Percentiles rank a stretch among this genome's conserved stretches.
Conservation (phyloP, 2,329 filamentous ascomycete species). For the Penicillium expansum region DNA sequence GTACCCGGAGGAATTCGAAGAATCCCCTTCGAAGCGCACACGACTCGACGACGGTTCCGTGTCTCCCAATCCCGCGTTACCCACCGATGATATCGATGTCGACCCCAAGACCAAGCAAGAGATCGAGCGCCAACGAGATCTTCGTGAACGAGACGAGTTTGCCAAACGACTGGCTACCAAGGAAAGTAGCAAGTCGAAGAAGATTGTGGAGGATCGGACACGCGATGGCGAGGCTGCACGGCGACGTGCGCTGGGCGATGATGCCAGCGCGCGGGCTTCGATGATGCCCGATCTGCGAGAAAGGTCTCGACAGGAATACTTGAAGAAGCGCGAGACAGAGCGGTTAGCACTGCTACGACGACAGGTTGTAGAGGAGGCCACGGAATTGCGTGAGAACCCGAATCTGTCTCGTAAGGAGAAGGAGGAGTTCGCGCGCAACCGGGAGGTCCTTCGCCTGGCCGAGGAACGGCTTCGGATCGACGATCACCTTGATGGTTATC, state of each 20-base stretch:
- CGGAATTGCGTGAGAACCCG: constrained; percentile 73
- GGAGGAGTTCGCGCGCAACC: constrained; percentile 83
- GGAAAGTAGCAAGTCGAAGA: constrained; percentile 68
- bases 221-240: constrained; percentile 59
- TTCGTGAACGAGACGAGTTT: constrained; percentile 75
- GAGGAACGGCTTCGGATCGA: constrained; percentile 85
- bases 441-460: constrained; percentile 74
- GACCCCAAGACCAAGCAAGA: constrained; percentile 58
- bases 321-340: constrained; percentile 88
- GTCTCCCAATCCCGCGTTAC: constrained; percentile 29
- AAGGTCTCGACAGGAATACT: constrained; percentile 84
- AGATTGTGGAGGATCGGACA: constrained; percentile 60
- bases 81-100: constrained; percentile 51
- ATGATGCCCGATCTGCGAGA: constrained; percentile 79
- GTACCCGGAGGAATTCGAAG: constrained; percentile 57
- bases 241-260: constrained; percentile 62
- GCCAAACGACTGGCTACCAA: constrained; percentile 71
- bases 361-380: constrained; percentile 84
- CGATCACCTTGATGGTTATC: constrained; percentile 87
- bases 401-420: constrained; percentile 74
- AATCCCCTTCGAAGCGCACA: constrained; percentile 68
- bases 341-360: constrained; percentile 80
- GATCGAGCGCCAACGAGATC: constrained; percentile 61
- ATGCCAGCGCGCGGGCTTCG: constrained; percentile 64
- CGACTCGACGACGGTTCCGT: constrained; percentile 59